Conservation (phyloP, 805 yeast species). For the Barnettozyma botsteinii region DNA sequence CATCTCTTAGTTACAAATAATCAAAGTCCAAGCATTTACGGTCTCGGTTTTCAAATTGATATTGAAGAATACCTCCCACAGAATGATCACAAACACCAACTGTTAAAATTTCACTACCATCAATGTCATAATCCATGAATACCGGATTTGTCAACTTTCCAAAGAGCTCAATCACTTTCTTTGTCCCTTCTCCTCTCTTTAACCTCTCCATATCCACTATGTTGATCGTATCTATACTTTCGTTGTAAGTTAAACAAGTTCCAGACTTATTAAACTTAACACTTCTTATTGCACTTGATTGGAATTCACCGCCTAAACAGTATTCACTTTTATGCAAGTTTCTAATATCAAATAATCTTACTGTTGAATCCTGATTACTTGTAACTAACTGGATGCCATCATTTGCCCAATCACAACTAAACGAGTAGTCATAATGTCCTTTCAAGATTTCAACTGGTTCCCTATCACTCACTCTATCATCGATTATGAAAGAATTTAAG, state of each 20-base stretch:
- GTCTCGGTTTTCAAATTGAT: conserved; percentile 31
- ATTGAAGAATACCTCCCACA: conserved; percentile 53
- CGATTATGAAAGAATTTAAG: conserved; percentile 37
- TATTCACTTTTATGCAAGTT: conserved; percentile 22
- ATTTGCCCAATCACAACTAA: conserved; percentile 54
- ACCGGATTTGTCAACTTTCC: conserved; percentile 56
- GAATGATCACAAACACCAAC: conserved; percentile 51
- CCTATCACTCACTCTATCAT: conserved; percentile 29
- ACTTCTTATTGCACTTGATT: conserved; percentile 47
- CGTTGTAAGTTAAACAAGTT: conserved; percentile 47
- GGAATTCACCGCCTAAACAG: conserved; percentile 29
- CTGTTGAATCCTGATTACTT: conserved; percentile 58
- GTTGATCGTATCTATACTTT: conserved; percentile 53
- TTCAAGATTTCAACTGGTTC: conserved; percentile 20
- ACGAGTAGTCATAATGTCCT: conserved; percentile 53
- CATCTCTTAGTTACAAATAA: neutral
- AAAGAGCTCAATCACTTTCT: conserved; percentile 47
- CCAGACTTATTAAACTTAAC: conserved; percentile 44
- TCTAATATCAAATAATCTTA: conserved; percentile 48
- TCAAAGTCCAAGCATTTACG: neutral
- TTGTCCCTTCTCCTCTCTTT: conserved; percentile 11
- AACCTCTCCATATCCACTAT: conserved; percentile 34
- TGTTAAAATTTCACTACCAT: conserved; percentile 41
- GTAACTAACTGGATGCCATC: conserved; percentile 41
- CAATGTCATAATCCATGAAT: conserved; percentile 35